phyloP scores from a whole-genome alignment of 225 moss, liverwort and hornwort species.

The Bryoerythrophyllum caledonicum region DNA sequence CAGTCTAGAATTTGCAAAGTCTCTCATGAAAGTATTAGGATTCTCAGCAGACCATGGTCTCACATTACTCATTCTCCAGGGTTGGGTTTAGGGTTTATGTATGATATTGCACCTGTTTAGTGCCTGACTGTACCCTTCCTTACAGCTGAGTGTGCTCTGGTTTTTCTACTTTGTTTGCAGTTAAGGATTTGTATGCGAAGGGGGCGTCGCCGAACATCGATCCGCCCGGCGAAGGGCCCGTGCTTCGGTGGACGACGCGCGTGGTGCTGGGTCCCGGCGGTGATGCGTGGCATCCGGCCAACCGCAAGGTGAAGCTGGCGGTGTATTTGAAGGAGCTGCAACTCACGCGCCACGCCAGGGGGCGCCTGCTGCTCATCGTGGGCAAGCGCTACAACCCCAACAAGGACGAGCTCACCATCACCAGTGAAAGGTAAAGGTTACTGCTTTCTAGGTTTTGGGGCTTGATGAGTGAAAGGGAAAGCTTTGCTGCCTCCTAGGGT shows the following conservation, averaged over 20 bases:
- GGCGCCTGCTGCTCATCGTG: constrained; percentile 67
- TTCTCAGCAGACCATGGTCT: too few species aligned
- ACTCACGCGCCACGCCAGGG: constrained; percentile 53
- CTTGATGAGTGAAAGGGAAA: not conserved
- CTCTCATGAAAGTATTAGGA: too few species aligned
- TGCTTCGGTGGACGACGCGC: constrained; percentile 83
- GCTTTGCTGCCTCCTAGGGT: too few species aligned
- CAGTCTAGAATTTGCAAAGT: too few species aligned
- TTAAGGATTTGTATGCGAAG: constrained; percentile 68
- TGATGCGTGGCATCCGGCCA: constrained; percentile 79
- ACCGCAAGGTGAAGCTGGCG: constrained; percentile 82
- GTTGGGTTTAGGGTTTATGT: too few species aligned
- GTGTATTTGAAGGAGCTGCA: constrained; percentile 79
- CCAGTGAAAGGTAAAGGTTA: constrained; percentile 68
- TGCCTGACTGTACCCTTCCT: not conserved
- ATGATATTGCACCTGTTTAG: not conserved
- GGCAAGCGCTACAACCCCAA: constrained; percentile 78
- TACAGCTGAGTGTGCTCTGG: not conserved
- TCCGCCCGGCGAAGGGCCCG: constrained; percentile 80
- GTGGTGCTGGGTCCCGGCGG: constrained; percentile 82
- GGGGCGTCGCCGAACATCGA: constrained; percentile 61
- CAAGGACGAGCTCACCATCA: constrained; percentile 78
- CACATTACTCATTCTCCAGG: too few species aligned
- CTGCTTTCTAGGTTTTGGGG: not conserved
- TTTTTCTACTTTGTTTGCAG: constrained; percentile 32